Base-by-base conservation (phyloP, 2,329 filamentous ascomycete genomes). In the Penicillium sp. region DNA sequence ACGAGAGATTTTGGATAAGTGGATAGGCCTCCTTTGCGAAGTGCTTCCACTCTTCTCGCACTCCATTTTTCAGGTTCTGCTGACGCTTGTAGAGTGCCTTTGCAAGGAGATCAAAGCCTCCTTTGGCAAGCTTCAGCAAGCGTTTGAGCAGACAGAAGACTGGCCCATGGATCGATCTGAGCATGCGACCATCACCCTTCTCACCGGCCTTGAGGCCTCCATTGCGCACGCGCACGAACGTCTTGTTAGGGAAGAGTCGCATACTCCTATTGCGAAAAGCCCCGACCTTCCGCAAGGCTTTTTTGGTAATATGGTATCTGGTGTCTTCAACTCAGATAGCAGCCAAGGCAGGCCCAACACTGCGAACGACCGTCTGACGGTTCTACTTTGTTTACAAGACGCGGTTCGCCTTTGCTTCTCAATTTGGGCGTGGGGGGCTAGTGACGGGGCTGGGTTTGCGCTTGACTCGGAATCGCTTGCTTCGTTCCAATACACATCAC, bases 341-440 rank as follows among this genome's bases (percentile, higher is more conserved):
- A 83, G 80, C 2, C 86, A 90, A 51, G 79, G 82, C n/a, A 83
- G 90, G 42, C 89, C 84, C 50, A 82, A 85, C 6, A 90, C 88
- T n/a, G 90, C 90, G 7, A 98, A 97, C 62, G 91, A 93, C 59
- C 82, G 91, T 39, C 76, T 98, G 24, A 97, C 93, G 0, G 91
- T 98, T 18, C 77, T 96, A 38, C 76, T 98, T n/a, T 94, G 90
- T 9, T 95, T 98, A 65, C 91, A 97, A 67, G 94, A 98, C 66
- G 89, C 90, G 1, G 88, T 97, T 49, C 83, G 89, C 25, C 87
- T 95, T 43, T 95, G 90, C 67, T 94, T 95, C 65, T 82, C 78
- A 9, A 95, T 98, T 45, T 98, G 94, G 93, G 87, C 88, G 0
- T 98, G 93, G 91, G 88, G 80, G 11, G 79, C 86, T 5, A 85